phyloP scores from a whole-genome alignment of 2,329 filamentous ascomycete species.

The Stagonosporopsis vannaccii region DNA sequence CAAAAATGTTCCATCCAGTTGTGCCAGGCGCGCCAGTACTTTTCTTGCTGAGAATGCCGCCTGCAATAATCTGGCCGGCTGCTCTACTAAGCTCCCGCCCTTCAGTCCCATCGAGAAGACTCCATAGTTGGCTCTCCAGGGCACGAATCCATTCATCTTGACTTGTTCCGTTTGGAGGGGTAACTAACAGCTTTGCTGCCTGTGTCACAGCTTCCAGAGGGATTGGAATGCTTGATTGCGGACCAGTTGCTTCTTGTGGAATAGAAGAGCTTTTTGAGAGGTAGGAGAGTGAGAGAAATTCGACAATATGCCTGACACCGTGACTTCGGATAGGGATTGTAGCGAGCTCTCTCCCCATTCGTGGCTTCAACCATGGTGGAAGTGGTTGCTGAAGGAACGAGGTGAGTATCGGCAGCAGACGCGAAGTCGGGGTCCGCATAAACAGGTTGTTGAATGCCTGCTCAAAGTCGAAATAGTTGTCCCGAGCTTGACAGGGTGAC shows the following conservation, averaged over 20 bases:
- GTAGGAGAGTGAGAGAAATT: slow-evolving; percentile 75
- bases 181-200: slow-evolving; percentile 67
- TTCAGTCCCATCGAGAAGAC: slow-evolving; percentile 67
- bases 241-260: slow-evolving; percentile 35
- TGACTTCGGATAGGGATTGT: slow-evolving; percentile 66
- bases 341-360: slow-evolving; percentile 65
- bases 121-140: slow-evolving; percentile 67
- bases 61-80: slow-evolving; percentile 69
- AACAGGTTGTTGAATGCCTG: slow-evolving; percentile 30
- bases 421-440: slow-evolving; percentile 56
- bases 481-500: slow-evolving; percentile 29
- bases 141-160: slow-evolving; percentile 67
- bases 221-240: slow-evolving; percentile 62
- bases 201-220: slow-evolving; percentile 73
- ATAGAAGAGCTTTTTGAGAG: slow-evolving; percentile 58
- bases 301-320: slow-evolving; percentile 72
- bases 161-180: slow-evolving; percentile 63
- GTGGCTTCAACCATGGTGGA: slow-evolving; percentile 66
- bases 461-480: slow-evolving; percentile 21
- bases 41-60: slow-evolving; percentile 70
- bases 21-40: slow-evolving; percentile 69
- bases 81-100: slow-evolving; percentile 66
- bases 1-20: slow-evolving; percentile 68
- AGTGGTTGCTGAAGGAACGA: slow-evolving; percentile 68
- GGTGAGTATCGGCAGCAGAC: slow-evolving; percentile 68